Evolutionary conservation across 441 rosid species (phyloP).

Genomic region (Melastoma candidum): DNA sequence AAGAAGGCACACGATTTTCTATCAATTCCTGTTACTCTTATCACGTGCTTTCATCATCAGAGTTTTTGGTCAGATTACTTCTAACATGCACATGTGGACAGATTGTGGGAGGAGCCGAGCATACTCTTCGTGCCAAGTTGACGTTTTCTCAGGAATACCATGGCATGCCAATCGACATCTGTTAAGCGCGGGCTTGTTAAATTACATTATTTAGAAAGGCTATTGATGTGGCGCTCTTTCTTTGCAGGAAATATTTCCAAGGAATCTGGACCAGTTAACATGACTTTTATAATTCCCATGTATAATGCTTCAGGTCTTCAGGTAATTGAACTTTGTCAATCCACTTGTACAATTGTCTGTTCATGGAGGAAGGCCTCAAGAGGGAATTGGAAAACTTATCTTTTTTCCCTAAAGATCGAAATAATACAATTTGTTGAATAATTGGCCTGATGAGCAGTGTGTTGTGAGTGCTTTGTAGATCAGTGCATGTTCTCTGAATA

Average conservation of each 20-base stretch:
- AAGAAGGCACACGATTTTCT: constrained; percentile 48
- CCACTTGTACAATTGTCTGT: too few species aligned
- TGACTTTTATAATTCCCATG: constrained; percentile 97
- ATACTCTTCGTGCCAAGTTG: constrained; percentile 84
- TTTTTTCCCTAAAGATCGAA: too few species aligned
- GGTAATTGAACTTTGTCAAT: constrained; percentile 29
- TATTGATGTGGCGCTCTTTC: constrained; percentile 10
- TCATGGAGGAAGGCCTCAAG: too few species aligned
- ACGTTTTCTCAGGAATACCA: constrained; percentile 85
- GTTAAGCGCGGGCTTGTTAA: background rate
- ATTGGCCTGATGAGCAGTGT: too few species aligned
- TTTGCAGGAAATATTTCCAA: constrained; percentile 71
- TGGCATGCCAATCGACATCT: constrained; percentile 29
- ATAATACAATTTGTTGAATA: too few species aligned
- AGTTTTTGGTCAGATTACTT: background rate
- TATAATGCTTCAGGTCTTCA: constrained; percentile 87
- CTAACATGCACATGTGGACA: constrained; percentile 20
- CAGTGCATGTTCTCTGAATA: too few species aligned
- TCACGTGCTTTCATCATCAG: background rate
- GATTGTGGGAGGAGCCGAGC: constrained; percentile 94
- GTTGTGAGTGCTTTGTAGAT: too few species aligned
- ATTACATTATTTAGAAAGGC: background rate
- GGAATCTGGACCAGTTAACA: constrained; percentile 96
- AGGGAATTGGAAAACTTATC: too few species aligned
- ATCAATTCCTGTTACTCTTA: background rate